Conservation (phyloP, 805 yeast genomes). For the Teunomyces panamensis region DNA sequence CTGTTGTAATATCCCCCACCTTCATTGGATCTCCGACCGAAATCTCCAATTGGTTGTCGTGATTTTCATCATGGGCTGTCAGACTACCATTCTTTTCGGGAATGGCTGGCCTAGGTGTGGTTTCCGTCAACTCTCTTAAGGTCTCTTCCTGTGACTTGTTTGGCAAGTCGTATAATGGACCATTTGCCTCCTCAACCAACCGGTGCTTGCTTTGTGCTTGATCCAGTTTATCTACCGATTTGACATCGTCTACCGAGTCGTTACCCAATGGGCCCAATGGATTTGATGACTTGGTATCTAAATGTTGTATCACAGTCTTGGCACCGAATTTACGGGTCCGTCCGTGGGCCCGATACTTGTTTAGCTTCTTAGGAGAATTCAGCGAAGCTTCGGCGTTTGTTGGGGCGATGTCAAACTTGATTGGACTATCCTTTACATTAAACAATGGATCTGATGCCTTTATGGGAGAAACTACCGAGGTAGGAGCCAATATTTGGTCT, state of each 20-base stretch:
- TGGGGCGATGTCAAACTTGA: constrained; percentile 13
- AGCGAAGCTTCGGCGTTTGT: background rate
- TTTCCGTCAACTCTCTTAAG: background rate
- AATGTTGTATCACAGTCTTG: constrained; percentile 28
- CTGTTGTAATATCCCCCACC: constrained; percentile 85
- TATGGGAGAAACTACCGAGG: constrained; percentile 11
- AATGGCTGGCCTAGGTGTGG: background rate
- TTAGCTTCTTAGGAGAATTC: constrained; percentile 16
- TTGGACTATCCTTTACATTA: constrained; percentile 31
- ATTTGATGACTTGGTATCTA: constrained; percentile 14
- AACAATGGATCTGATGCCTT: constrained; percentile 29
- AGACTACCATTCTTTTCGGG: background rate
- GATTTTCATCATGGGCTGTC: background rate
- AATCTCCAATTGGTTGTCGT: constrained; percentile 48
- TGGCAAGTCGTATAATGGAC: constrained; percentile 50
- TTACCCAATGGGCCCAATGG: constrained; percentile 29
- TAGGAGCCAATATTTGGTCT: constrained; percentile 2
- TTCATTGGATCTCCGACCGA: constrained; percentile 87
- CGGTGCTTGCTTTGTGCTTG: constrained; percentile 23
- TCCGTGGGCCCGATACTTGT: constrained; percentile 26
- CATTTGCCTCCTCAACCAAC: constrained; percentile 46
- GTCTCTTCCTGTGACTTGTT: constrained; percentile 16
- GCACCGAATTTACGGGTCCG: constrained; percentile 29
- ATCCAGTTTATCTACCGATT: constrained; percentile 15
- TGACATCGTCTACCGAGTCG: constrained; percentile 10